Percentiles rank a stretch among this genome's conserved stretches.
These are phyloP conservation scores for Cylindrotheca closterium DNA, from an alignment of 108 stramenopile genomes.

Conservation along the genomic window DNA sequence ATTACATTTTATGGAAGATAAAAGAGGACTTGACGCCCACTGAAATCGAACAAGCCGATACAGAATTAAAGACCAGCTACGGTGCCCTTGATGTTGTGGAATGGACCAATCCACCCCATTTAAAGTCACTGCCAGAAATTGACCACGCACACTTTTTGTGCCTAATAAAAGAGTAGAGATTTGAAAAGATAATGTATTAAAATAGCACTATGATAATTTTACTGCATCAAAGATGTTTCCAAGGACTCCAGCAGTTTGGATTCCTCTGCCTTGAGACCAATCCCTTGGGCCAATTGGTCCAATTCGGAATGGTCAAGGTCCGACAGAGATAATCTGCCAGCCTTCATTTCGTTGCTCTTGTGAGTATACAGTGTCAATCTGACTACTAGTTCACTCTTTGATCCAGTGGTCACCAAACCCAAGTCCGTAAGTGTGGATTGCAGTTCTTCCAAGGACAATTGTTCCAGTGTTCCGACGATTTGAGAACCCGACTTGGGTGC, in stretches of 20 bases:
- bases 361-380: slow-evolving; percentile 46
- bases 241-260: slow-evolving; percentile 7
- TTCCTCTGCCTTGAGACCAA: slow-evolving; percentile 11
- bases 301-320: slow-evolving; percentile 33
- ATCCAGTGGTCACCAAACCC: slow-evolving; percentile 38
- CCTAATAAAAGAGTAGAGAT: neutral
- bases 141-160: slow-evolving; percentile 72
- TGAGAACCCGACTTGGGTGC: slow-evolving; percentile 31
- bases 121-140: slow-evolving; percentile 69
- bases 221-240: slow-evolving; percentile 3
- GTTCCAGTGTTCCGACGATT: slow-evolving; percentile 41
- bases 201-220: neutral
- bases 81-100: slow-evolving; percentile 42
- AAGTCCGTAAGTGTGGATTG: slow-evolving; percentile 18
- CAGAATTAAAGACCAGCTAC: slow-evolving; percentile 13
- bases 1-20: slow-evolving; percentile 80
- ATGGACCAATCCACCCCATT: slow-evolving; percentile 70
- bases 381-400: slow-evolving; percentile 57
- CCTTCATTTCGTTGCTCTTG: slow-evolving; percentile 34
- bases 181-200: neutral
- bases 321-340: slow-evolving; percentile 38
- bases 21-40: slow-evolving; percentile 32
- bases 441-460: slow-evolving; percentile 28
- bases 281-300: slow-evolving; percentile 36
- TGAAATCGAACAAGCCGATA: slow-evolving; percentile 35